These are phyloP conservation scores for Lentinula guzmanii DNA, from an alignment of 768 basidiomycete species.

Conservation along the genomic window DNA sequence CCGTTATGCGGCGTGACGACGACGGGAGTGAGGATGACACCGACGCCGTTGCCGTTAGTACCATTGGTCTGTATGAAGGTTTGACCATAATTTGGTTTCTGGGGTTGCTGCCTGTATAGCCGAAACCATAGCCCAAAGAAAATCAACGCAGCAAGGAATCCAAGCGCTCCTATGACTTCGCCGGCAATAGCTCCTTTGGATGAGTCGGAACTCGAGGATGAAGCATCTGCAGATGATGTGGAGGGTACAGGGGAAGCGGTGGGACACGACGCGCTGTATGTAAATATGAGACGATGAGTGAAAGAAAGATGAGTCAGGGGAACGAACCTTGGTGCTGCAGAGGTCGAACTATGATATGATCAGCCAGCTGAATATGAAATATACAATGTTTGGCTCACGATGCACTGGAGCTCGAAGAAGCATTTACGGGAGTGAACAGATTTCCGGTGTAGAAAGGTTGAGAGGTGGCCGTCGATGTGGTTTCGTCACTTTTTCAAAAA, in stretches of 20 bases:
- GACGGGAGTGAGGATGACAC: neutral
- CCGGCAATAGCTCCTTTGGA: neutral
- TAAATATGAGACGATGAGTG: neutral
- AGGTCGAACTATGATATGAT: neutral
- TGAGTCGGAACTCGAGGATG: neutral
- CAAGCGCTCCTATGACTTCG: neutral
- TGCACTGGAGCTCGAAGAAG: neutral
- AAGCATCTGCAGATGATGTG: neutral
- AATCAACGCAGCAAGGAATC: neutral
- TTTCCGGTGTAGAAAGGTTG: constrained; percentile 1
- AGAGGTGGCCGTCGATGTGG: neutral
- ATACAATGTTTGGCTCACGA: neutral
- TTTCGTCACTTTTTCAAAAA: neutral
- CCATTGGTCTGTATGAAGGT: neutral
- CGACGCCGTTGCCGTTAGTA: neutral
- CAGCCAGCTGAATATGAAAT: neutral
- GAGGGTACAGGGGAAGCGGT: neutral
- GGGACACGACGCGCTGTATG: neutral
- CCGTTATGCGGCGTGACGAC: neutral
- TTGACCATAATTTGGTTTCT: neutral
- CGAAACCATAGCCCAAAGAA: neutral
- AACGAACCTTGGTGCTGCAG: neutral
- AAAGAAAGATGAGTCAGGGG: neutral
- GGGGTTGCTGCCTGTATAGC: neutral
- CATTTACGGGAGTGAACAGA: neutral